Percentiles rank a stretch among this genome's conserved stretches.
phyloP scores from a whole-genome alignment of 1,139 yeast genomes.

The Lodderomyces jiufengensis region DNA sequence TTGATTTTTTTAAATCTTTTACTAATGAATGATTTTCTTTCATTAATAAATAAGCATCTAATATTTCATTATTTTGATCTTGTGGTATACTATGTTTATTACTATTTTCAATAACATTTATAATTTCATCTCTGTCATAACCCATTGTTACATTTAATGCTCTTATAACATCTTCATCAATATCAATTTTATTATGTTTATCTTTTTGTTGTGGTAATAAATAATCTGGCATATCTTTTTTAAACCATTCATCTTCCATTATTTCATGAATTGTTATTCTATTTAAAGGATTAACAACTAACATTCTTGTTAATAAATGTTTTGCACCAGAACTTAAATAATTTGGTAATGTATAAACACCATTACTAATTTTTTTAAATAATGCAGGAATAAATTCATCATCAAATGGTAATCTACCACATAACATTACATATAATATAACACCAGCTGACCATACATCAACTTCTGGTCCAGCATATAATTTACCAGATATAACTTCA shows the following conservation, averaged over 20 bases:
- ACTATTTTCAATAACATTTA: conserved; percentile 58
- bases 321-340: conserved; percentile 87
- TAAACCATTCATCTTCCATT: conserved; percentile 96
- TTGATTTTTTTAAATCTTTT: conserved; percentile 58
- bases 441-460: conserved; percentile 99
- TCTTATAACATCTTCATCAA: conserved; percentile 77
- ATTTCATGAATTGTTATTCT: conserved; percentile 93
- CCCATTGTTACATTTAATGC: conserved; percentile 90
- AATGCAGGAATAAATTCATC: conserved; percentile 96
- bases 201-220: conserved; percentile 65
- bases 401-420: conserved; percentile 96
- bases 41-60: conserved; percentile 88
- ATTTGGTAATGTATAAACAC: conserved; percentile 91
- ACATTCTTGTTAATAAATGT: conserved; percentile 81
- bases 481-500: conserved; percentile 92
- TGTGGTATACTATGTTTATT: conserved; percentile 29
- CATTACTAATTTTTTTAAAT: conserved; percentile 91
- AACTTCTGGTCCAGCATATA: conserved; percentile 98
- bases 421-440: conserved; percentile 90
- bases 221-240: conserved; percentile 76
- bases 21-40: conserved; percentile 75
- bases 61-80: conserved; percentile 55
- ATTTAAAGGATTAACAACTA: conserved; percentile 93
- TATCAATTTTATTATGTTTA: conserved; percentile 40
- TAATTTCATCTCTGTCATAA: conserved; percentile 81